Evolutionary conservation across 768 basidiomycete genomes (phyloP).

Genomic region (Stropharia rugosoannulata): DNA sequence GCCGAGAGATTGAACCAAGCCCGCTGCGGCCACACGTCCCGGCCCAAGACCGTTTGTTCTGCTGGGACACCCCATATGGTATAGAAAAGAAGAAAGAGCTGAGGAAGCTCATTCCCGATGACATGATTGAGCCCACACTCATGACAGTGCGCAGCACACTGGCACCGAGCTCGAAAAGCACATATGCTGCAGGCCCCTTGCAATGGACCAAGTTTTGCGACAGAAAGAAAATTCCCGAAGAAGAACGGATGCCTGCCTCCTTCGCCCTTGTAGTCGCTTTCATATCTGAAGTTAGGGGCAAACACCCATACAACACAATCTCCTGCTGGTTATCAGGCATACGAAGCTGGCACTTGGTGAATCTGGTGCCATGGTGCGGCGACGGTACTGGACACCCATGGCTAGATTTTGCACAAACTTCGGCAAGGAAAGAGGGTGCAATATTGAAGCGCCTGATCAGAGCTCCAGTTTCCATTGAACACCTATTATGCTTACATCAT

Average conservation of each 20-base stretch:
- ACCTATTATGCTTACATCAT: too few species aligned
- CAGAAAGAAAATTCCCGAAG: slow-evolving; percentile 22
- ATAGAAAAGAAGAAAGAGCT: neutral
- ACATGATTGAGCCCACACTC: neutral
- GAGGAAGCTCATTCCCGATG: neutral
- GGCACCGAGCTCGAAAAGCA: neutral
- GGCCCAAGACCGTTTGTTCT: slow-evolving; percentile 11
- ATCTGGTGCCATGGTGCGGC: slow-evolving; percentile 34
- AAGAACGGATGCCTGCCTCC: slow-evolving; percentile 29
- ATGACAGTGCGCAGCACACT: too few species aligned
- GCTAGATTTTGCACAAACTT: slow-evolving; percentile 13
- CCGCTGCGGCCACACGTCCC: slow-evolving; percentile 14
- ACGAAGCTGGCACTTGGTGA: slow-evolving; percentile 33
- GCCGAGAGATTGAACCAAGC: neutral
- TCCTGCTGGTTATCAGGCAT: slow-evolving; percentile 34
- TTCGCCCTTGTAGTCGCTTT: slow-evolving; percentile 30
- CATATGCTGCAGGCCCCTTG: slow-evolving; percentile 33
- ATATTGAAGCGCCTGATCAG: slow-evolving; percentile 15
- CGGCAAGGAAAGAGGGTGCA: slow-evolving; percentile 22
- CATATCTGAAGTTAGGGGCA: slow-evolving; percentile 3
- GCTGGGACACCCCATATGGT: slow-evolving; percentile 18
- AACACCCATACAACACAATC: slow-evolving; percentile 21
- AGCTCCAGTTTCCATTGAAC: slow-evolving; percentile 32
- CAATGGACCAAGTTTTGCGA: slow-evolving; percentile 39
- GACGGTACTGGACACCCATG: slow-evolving; percentile 16